Evolutionary conservation across 768 basidiomycete genomes (phyloP), one percentile per base, ranked within the genome.

Genomic region (Collybiopsis luxurians): DNA sequence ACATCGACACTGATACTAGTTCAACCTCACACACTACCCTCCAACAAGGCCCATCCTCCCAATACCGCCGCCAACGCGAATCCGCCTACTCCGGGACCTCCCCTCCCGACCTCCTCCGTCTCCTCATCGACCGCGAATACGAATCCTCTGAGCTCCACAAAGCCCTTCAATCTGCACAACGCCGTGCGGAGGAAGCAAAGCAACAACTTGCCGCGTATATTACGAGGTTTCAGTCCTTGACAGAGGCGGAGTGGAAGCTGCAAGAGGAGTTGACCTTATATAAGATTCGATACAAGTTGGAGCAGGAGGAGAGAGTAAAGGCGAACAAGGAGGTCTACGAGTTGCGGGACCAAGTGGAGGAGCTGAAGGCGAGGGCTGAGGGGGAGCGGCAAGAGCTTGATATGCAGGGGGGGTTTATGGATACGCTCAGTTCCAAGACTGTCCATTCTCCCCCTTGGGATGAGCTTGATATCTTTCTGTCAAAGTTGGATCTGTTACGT

Each of bases 261-360:
- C 44, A 55, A 39, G 54, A 38, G 45, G 44, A 55, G 36, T 42
- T 55, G 9, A 55, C 54, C 0, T 21, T 55, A 12, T 55, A 47
- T 19, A 55, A 55, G 19, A 47, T 55, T 13, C 54, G 45, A 24
- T 55, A 55, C 13, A 34, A 55, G 19, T 36, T 46, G 54, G 54
- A 43, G 19, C 54, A 55, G 26, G 47, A 24, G 30, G 54, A 55
- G n/a, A 46, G 46, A 13, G 2, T 23, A 23, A 55, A 55, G 23
- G 45, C 54, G 17, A 55, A 44, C 19, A 30, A 47, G 12, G 47
- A 31, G 4, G 36, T 46, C 13, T 2, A n/a, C 12, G 30, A 12
- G 2, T 39, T 55, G 45, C 34, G 31, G 31, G 5, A 43, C 15
- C 28, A 55, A 26, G 5, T 45, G 54, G 45, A 39, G n/a, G 30